Percentiles rank a stretch among this genome's conserved stretches.
phyloP scores from a whole-genome alignment of 2,329 filamentous ascomycete species.

The Fusarium secorum region DNA sequence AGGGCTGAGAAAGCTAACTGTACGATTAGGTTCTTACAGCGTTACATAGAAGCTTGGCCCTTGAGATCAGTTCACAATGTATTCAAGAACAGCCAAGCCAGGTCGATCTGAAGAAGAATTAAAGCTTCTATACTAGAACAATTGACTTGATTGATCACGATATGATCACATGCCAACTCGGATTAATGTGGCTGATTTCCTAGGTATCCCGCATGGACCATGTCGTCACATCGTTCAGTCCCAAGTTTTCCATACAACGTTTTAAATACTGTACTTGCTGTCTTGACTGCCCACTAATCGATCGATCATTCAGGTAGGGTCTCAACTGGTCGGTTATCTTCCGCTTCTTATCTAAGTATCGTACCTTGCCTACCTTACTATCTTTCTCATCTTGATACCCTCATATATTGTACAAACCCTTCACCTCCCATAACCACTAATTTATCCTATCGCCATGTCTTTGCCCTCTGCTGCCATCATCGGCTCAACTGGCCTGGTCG shows the following conservation, averaged over 20 bases:
- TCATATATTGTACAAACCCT: background rate
- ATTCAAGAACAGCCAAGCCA: background rate
- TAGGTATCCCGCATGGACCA: background rate
- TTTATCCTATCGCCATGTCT: conserved; percentile 38
- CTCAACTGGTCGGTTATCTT: background rate
- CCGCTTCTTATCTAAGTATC: background rate
- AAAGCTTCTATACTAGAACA: background rate
- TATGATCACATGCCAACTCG: background rate
- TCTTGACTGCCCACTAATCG: background rate
- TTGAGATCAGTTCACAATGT: background rate
- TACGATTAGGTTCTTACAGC: conserved; percentile 18
- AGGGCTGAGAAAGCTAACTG: background rate
- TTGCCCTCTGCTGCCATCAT: conserved; percentile 60
- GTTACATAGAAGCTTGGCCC: background rate
- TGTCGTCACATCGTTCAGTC: conserved; percentile 4
- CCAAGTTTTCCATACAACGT: background rate
- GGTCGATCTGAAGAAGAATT: background rate
- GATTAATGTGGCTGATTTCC: conserved; percentile 5
- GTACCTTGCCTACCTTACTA: background rate
- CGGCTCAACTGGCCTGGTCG: conserved; percentile 73
- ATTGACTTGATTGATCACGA: background rate
- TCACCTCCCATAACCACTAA: background rate
- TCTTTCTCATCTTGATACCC: conserved; percentile 2
- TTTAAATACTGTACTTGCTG: background rate
- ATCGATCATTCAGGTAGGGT: background rate